Evolutionary conservation across 176 grass and related monocot species (phyloP), one percentile per base, ranked within the genome.

Genomic region (Oryza officinalis): DNA sequence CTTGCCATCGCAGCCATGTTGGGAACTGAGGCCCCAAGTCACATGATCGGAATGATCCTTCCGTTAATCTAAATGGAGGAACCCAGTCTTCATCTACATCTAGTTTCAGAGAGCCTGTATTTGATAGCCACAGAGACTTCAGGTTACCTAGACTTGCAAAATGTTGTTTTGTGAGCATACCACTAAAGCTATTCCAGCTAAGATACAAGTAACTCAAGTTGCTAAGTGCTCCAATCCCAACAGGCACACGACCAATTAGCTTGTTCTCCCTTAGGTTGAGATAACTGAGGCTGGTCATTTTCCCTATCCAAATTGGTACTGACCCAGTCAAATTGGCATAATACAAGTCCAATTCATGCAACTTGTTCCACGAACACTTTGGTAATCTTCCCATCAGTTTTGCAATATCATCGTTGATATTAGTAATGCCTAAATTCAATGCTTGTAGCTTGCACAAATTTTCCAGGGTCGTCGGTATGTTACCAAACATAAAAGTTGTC

Each of bases 1-100:
- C 38, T 63, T 87, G 92, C 67, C 69, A 89, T 23, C 12, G 63
- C n/a, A 92, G 67, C 89, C 92, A 94, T n/a, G 76, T 6, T 10
- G 89, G 92, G 67, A 92, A 92, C 0, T 8, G 15, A 27, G 83
- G 86, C 1, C 87, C 92, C 40, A 91, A 47, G 13, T 71, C 32
- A 77, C 89, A 92, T 6, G 87, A 85, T 26, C 28, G 22, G 10
- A 92, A 70, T n/a, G 8, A 31, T 4, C 69, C 71, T 32, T 9
- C 27, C 20, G 0, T 28, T 43, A 94, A 45, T 23, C 80, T 79
- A 52, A 92, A 94, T 1, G 81, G 85, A 72, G 92, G 89, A 73
- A 76, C 46, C 89, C 92, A 94, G 31, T 66, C 10, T 31, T 38
- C 46, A 26, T 20, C 26, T 32, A 87, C 27, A 28, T 50, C 35